Conservation (phyloP, 495 filamentous ascomycete genomes). For the Penicillium fimorum region DNA sequence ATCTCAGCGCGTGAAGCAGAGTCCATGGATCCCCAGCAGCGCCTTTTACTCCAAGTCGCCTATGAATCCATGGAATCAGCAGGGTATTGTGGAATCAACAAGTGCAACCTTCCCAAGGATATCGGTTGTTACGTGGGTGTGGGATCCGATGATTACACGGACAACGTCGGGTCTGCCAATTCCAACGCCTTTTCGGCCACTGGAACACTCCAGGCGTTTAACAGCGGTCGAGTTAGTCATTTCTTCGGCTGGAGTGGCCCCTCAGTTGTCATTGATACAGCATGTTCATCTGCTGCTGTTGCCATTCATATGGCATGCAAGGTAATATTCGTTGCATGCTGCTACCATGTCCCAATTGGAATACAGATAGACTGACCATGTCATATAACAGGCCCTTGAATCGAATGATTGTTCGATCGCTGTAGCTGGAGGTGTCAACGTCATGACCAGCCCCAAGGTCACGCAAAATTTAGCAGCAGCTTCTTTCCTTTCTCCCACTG, state of each 20-base stretch:
- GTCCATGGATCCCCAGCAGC: constrained; percentile 50
- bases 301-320: constrained; percentile 33
- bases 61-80: constrained; percentile 45
- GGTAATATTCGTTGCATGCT: no score
- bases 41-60: constrained; percentile 40
- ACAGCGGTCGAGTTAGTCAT: constrained; percentile 26
- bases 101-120: neutral
- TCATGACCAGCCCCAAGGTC: constrained; percentile 31
- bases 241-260: constrained; percentile 45
- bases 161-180: constrained; percentile 30
- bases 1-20: constrained; percentile 40
- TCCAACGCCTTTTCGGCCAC: constrained; percentile 33
- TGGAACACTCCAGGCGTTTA: constrained; percentile 29
- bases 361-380: no score
- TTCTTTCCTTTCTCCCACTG: constrained; percentile 40
- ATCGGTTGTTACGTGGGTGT: constrained; percentile 11
- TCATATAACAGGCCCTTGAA: constrained; percentile 27
- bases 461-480: constrained; percentile 33
- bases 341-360: no score
- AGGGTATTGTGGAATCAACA: constrained; percentile 26
- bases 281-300: constrained; percentile 39
- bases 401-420: constrained; percentile 29
- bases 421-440: constrained; percentile 36
- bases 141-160: constrained; percentile 27
- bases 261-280: constrained; percentile 36